Base-by-base conservation (phyloP, 306 rosid genomes). In the Vicia sativa region DNA sequence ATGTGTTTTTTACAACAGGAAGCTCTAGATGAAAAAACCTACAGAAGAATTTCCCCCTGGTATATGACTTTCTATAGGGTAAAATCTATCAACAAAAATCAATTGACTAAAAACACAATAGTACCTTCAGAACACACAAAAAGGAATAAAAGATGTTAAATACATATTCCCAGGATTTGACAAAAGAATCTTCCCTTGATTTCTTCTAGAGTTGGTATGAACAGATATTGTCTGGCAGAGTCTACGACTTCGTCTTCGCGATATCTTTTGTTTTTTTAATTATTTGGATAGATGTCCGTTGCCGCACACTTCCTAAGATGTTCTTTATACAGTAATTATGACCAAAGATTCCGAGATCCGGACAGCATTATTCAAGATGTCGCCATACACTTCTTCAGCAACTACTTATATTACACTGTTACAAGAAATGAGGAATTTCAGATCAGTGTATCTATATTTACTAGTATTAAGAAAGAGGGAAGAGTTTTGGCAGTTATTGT, bases 351-450 rank as follows among this genome's bases (percentile, higher is more conserved):
- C 63, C 77, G 58, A 60, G 18, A 78, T 65, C 44, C 19, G 65
- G 72, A 65, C 62, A 60, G 71, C 60, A 45, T 70, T 74, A 74
- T 70, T 70, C 75, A 74, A 65, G 60, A 70, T 56, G 67, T 35
- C 38, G 44, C 70, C 72, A 70, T 71, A 31, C 38, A 65, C 62
- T 60, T 73, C 55, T 72, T 68, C 71, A 65, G 80, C 78, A 71
- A 63, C 73, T 59, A 61, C 67, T 78, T 66, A 78, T 70, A 60
- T 60, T 81, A 70, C 80, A 70, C 83, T 82, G 86, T 75, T 39
- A 73, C 73, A 71, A 54, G 70, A 74, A 74, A 70, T 19, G 46
- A 29, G 50, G 31, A 54, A 31, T 70, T 9, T 44, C 66, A 68
- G 45, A 59, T 77, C 57, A 63, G 26, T 41, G 73, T 41, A 72